phyloP scores from a whole-genome alignment of 345 rosid species.

The Cardamine occulta region DNA sequence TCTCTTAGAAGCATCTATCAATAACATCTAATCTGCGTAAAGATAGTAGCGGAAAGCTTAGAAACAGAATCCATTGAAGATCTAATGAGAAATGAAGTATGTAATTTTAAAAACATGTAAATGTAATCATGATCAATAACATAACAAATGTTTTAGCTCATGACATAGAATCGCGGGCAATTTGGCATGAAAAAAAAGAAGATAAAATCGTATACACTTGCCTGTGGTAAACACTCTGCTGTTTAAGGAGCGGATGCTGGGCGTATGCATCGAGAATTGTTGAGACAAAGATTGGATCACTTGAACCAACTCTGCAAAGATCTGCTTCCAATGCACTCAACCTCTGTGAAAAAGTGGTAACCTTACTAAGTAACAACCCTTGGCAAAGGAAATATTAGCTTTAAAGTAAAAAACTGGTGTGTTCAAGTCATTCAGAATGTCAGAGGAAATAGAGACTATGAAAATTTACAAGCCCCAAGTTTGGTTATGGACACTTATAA shows the following conservation, averaged over 20 bases:
- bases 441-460: no score
- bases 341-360: constrained; percentile 68
- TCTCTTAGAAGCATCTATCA: constrained; percentile 71
- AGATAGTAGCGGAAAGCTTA: constrained; percentile 32
- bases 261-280: constrained; percentile 59
- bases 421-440: no score
- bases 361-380: no score
- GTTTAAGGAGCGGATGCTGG: constrained; percentile 60
- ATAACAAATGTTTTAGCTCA: no score
- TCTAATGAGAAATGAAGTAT: constrained; percentile 14
- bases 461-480: no score
- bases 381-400: no score
- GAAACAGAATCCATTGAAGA: background rate
- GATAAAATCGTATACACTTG: constrained; percentile 38
- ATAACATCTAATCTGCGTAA: constrained; percentile 72
- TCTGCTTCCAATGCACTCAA: constrained; percentile 65
- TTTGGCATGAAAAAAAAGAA: constrained; percentile 15
- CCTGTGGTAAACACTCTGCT: constrained; percentile 67
- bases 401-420: no score
- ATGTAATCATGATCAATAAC: no score
- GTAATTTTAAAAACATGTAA: no score
- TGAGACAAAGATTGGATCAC: constrained; percentile 56
- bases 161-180: background rate
- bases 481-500: no score
- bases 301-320: constrained; percentile 51